phyloP scores from a whole-genome alignment of 2,329 filamentous ascomycete species.

The Esteya vermicola region DNA sequence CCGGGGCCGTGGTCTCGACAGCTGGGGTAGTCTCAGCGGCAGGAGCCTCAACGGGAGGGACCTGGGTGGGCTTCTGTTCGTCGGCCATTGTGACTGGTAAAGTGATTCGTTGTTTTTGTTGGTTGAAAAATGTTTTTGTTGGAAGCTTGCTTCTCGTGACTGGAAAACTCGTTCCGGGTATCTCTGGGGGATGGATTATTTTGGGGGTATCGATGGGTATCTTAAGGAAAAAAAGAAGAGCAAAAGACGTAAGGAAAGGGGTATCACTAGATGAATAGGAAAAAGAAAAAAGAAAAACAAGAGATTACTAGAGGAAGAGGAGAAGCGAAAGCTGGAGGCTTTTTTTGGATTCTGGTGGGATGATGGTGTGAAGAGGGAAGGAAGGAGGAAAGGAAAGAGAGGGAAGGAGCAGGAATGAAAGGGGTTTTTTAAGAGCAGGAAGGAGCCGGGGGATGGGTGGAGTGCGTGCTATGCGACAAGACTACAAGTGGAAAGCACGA shows the following conservation, averaged over 20 bases:
- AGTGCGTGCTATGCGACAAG: conserved; percentile 1
- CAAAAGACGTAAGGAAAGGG: conserved; percentile 13
- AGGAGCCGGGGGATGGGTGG: conserved; percentile 7
- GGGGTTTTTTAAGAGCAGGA: conserved; percentile 8
- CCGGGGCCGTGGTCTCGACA: conserved; percentile 12
- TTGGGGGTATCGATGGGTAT: conserved; percentile 9
- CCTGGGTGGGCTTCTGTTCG: conserved; percentile 54
- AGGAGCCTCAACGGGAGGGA: conserved; percentile 25
- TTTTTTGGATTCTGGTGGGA: not conserved
- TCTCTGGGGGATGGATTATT: conserved; percentile 8
- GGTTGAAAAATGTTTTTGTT: conserved; percentile 10
- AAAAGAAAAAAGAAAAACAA: conserved; percentile 10
- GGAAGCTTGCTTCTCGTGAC: conserved; percentile 1
- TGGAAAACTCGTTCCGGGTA: not conserved
- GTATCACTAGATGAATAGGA: conserved; percentile 23
- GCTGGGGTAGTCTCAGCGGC: conserved; percentile 13
- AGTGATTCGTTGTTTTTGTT: conserved; percentile 7
- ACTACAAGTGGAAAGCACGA: not conserved
- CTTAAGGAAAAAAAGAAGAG: conserved; percentile 18
- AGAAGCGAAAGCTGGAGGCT: not conserved
- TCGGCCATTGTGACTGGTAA: conserved; percentile 52
- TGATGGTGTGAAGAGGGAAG: conserved; percentile 8
- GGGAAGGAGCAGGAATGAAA: conserved; percentile 6
- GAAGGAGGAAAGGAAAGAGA: conserved; percentile 6
- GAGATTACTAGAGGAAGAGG: conserved; percentile 10